Base-by-base conservation (phyloP, 2,329 filamentous ascomycete species). In the Lanzia echinophila region DNA sequence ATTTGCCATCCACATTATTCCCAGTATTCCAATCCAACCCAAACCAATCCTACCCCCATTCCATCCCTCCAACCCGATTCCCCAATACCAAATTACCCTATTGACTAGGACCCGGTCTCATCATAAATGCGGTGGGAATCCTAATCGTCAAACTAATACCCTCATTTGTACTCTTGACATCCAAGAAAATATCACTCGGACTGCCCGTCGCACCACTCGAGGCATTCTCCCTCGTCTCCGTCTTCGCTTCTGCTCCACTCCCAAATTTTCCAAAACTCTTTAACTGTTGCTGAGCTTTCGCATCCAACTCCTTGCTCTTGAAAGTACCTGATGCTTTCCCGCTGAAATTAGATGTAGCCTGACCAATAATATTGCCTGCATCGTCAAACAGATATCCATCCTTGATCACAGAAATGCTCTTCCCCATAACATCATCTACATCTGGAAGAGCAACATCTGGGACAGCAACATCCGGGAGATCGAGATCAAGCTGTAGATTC, bases 341-440 rank as follows among this genome's bases (percentile, higher is more conserved):
- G 7, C 44, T 48, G 20, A 53, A 53, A 13, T 53, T 53, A 2
- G 50, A 48, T 12, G 50, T 53, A 12, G 77, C 81, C 54, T 79
- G 77, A 33, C 85, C 85, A 49, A 87, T 77, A 42, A 85, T 73
- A 47, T 72, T 68, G 0, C 80, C 80, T 41, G 70, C 68, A 3
- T 68, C 68, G 62, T 82, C 81, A 22, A 83, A 79, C 1, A 81
- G 72, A 46, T 82, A 81, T 39, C 86, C 85, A 3, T 79, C 78
- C 71, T 87, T 88, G 72, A 87, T 86, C 60, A 88, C 83, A 22
- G 50, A 53, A 2, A 53, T 48, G 38, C 82, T 77, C 70, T 87
- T 86, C 50, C 85, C 85, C 15, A 84, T 83, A 4, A 86, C 11
- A 11, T 53, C 44, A n/a, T 48, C 41, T 7, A 53, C 15, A 4